These are phyloP conservation scores for Fusarium redolens DNA, from an alignment of 2,329 filamentous ascomycete genomes.

Conservation along the genomic window DNA sequence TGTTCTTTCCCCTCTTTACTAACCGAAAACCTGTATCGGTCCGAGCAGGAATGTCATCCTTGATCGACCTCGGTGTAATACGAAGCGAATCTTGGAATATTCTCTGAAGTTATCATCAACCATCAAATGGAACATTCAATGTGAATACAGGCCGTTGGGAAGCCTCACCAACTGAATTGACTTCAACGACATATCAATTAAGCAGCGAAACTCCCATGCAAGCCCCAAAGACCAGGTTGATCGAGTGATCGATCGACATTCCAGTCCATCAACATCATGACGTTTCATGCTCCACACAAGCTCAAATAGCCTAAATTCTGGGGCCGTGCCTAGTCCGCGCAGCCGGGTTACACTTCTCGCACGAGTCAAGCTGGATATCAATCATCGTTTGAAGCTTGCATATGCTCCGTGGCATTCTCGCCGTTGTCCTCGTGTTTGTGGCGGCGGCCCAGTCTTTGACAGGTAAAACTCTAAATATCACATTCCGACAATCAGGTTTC, in stretches of 20 bases:
- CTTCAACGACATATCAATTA: background rate
- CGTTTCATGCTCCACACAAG: slow-evolving; percentile 19
- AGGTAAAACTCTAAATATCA: slow-evolving; percentile 4
- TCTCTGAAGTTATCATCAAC: background rate
- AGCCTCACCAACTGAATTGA: background rate
- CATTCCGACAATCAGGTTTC: slow-evolving; percentile 12
- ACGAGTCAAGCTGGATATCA: background rate
- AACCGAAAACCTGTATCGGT: slow-evolving; percentile 4
- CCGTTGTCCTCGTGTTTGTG: slow-evolving; percentile 27
- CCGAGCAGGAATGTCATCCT: slow-evolving; percentile 28
- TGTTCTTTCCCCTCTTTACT: slow-evolving; percentile 25
- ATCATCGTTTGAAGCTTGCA: background rate
- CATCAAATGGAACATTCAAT: background rate
- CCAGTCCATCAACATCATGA: slow-evolving; percentile 12
- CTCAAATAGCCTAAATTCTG: slow-evolving; percentile 25
- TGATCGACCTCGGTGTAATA: slow-evolving; percentile 9
- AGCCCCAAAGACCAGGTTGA: background rate
- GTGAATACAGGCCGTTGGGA: background rate
- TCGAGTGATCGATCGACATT: slow-evolving; percentile 11
- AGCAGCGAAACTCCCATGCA: background rate
- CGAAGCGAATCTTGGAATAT: background rate
- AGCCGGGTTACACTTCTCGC: background rate
- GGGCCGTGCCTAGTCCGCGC: background rate
- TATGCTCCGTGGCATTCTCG: background rate
- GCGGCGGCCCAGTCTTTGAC: background rate